Evolutionary conservation across 257 asterid genomes (phyloP).

Genomic region (Nicotiana otophora): DNA sequence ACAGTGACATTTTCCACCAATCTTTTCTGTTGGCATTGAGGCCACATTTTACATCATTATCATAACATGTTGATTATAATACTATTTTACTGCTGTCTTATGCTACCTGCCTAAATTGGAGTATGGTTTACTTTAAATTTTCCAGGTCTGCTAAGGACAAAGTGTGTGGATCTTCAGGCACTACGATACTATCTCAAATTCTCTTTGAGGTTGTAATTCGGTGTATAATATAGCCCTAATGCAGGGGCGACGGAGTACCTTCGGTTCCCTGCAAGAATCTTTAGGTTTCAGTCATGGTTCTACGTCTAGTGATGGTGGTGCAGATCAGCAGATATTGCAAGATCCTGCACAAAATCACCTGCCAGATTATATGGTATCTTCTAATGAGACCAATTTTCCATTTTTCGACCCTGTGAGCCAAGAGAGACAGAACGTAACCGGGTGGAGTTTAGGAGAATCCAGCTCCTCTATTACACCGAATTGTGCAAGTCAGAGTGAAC

Average conservation of each 20-base stretch:
- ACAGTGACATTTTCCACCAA: neutral
- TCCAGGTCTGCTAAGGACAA: slow-evolving; percentile 41
- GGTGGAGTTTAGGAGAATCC: slow-evolving; percentile 67
- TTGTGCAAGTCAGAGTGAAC: slow-evolving; percentile 35
- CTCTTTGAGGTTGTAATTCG: slow-evolving; percentile 8
- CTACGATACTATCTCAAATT: slow-evolving; percentile 5
- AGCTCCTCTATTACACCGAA: slow-evolving; percentile 44
- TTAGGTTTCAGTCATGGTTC: slow-evolving; percentile 60
- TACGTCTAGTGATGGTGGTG: slow-evolving; percentile 42
- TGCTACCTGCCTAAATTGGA: neutral
- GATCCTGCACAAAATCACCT: slow-evolving; percentile 42
- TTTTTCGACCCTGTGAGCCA: slow-evolving; percentile 33
- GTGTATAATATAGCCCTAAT: slow-evolving; percentile 39
- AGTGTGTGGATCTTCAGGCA: slow-evolving; percentile 4
- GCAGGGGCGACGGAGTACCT: slow-evolving; percentile 70
- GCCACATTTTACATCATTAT: neutral
- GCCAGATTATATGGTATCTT: slow-evolving; percentile 41
- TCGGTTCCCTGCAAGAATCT: slow-evolving; percentile 60
- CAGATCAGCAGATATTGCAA: slow-evolving; percentile 57
- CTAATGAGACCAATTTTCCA: slow-evolving; percentile 30
- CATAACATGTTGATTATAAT: neutral
- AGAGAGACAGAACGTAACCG: slow-evolving; percentile 29
- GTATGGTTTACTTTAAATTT: neutral
- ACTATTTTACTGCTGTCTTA: neutral
- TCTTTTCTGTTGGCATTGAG: neutral